A percentile compares a stretch with the other conserved stretches of the same genome.
Conservation (phyloP, 768 basidiomycete genomes). For the Hericium rajendrae region DNA sequence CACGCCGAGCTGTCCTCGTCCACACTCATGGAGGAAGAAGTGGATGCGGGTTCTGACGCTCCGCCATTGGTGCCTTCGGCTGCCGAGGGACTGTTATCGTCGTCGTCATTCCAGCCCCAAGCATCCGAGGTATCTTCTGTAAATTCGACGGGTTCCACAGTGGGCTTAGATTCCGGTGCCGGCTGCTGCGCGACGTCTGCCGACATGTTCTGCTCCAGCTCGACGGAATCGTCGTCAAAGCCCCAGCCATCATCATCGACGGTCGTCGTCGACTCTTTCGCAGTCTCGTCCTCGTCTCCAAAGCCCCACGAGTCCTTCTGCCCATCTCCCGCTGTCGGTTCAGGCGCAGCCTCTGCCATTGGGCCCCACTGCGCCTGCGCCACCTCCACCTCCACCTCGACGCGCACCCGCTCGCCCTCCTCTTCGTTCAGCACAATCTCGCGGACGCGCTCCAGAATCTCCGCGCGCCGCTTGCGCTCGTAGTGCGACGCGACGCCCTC, state of each 20-base stretch:
- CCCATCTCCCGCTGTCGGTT: neutral
- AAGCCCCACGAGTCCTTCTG: constrained; percentile 28
- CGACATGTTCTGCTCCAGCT: constrained; percentile 9
- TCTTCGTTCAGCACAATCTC: constrained; percentile 38
- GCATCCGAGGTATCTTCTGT: constrained; percentile 42
- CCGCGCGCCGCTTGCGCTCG: constrained; percentile 61
- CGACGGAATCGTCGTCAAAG: constrained; percentile 32
- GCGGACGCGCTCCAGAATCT: constrained; percentile 57
- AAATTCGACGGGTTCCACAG: constrained; percentile 16
- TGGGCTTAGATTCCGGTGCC: constrained; percentile 1
- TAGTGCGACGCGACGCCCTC: constrained; percentile 64
- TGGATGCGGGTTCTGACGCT: neutral
- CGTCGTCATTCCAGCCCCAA: constrained; percentile 73
- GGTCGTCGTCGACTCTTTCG: constrained; percentile 6
- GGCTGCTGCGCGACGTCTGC: constrained; percentile 1
- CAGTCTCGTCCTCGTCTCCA: constrained; percentile 27
- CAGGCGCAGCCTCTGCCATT: neutral
- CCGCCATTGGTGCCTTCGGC: constrained; percentile 16
- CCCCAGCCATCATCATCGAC: constrained; percentile 28
- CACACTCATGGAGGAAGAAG: neutral
- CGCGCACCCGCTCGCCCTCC: constrained; percentile 29
- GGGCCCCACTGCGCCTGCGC: neutral
- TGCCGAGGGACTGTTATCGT: constrained; percentile 21
- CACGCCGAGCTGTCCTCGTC: constrained; percentile 36
- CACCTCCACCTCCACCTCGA: constrained; percentile 8